Percentiles rank a stretch among this genome's conserved stretches.
phyloP scores from a whole-genome alignment of 495 filamentous ascomycete genomes.

The Bacidia rubella region DNA sequence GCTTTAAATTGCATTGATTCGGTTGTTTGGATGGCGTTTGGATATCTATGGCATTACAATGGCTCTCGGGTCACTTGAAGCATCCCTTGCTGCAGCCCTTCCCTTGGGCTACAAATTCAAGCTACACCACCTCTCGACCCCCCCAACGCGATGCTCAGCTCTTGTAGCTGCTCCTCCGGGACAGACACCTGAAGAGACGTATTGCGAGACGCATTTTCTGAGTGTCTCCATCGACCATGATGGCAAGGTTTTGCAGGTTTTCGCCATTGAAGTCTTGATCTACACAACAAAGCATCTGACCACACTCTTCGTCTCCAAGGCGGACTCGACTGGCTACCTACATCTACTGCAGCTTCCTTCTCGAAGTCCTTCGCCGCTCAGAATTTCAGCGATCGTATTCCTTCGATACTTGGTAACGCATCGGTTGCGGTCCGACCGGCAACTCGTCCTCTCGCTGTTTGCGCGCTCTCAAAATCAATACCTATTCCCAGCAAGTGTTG shows the following conservation, averaged over 20 bases:
- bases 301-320: conserved; percentile 90
- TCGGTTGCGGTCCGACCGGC: conserved; percentile 51
- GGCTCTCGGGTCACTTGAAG: neutral
- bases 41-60: neutral
- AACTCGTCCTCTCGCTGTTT: conserved; percentile 77
- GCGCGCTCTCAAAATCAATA: conserved; percentile 89
- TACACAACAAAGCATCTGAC: conserved; percentile 65
- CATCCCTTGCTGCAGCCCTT: conserved; percentile 49
- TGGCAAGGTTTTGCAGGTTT: conserved; percentile 36
- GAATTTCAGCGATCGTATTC: conserved; percentile 59
- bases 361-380: conserved; percentile 56
- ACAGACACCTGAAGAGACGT: conserved; percentile 56
- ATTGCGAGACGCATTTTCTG: conserved; percentile 80
- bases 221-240: conserved; percentile 47
- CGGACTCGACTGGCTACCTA: conserved; percentile 86
- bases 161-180: conserved; percentile 70
- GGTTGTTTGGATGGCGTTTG: neutral
- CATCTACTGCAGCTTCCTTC: conserved; percentile 46
- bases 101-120: conserved; percentile 56
- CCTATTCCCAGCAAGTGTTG: conserved; percentile 80
- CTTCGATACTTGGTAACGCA: conserved; percentile 57
- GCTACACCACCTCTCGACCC: conserved; percentile 79
- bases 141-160: conserved; percentile 54
- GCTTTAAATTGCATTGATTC: neutral
- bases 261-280: conserved; percentile 51